Evolutionary conservation across 345 rosid genomes (phyloP).

Genomic region (Tarenaya hassleriana): DNA sequence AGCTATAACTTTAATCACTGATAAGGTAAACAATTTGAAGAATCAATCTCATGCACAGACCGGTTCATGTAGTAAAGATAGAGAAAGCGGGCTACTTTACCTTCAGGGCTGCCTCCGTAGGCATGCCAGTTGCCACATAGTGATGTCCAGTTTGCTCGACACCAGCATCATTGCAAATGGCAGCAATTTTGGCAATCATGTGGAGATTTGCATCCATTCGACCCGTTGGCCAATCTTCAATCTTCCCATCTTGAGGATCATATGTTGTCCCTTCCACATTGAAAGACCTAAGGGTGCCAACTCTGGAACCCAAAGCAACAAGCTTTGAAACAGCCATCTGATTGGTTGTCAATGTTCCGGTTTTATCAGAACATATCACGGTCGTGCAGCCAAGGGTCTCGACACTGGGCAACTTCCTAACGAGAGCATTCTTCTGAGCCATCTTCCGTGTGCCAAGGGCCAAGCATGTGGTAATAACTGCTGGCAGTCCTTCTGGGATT

Average conservation of each 20-base stretch:
- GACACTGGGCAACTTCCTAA: constrained; percentile 86
- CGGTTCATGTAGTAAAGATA: no score
- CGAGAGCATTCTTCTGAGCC: constrained; percentile 96
- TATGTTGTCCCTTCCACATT: constrained; percentile 80
- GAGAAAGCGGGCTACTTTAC: constrained; percentile 31
- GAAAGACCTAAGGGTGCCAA: constrained; percentile 61
- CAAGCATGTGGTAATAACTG: constrained; percentile 91
- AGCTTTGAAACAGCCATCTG: constrained; percentile 86
- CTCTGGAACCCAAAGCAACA: constrained; percentile 70
- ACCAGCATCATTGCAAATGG: constrained; percentile 81
- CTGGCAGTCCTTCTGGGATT: constrained; percentile 94
- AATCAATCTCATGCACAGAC: no score
- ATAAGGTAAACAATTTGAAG: constrained; percentile 9
- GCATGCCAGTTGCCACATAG: constrained; percentile 63
- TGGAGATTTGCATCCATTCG: constrained; percentile 82
- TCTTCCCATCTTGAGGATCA: constrained; percentile 74
- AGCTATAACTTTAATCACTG: no score
- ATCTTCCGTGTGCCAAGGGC: constrained; percentile 94
- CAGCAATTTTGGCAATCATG: constrained; percentile 81
- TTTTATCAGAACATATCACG: constrained; percentile 88
- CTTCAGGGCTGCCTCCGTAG: constrained; percentile 99
- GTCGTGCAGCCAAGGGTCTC: constrained; percentile 97
- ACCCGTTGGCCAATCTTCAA: constrained; percentile 62
- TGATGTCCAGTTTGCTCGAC: constrained; percentile 62
- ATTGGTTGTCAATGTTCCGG: constrained; percentile 90